A percentile compares a stretch with the other conserved stretches of the same genome.
phyloP scores from a whole-genome alignment of 495 filamentous ascomycete genomes.

The Acidiella bohemica region DNA sequence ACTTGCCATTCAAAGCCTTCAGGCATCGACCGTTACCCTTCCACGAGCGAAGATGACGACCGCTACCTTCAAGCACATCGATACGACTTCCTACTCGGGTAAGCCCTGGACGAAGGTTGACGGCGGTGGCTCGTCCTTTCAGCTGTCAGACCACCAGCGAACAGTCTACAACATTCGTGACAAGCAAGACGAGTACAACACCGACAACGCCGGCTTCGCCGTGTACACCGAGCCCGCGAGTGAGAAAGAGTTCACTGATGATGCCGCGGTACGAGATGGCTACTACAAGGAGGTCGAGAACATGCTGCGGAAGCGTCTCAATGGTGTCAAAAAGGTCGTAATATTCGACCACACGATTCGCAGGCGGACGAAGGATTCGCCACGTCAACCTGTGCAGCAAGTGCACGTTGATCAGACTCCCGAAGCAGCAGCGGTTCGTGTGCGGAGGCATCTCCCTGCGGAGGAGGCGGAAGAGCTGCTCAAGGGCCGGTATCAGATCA shows the following conservation, averaged over 20 bases:
- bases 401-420: conserved; percentile 32
- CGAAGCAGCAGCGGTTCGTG: conserved; percentile 24
- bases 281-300: conserved; percentile 28
- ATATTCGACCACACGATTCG: conserved; percentile 33
- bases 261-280: conserved; percentile 19
- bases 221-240: conserved; percentile 22
- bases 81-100: conserved; percentile 17
- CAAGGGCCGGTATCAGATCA: conserved; percentile 55
- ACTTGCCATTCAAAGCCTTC: too few relatives aligned
- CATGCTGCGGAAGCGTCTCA: conserved; percentile 18
- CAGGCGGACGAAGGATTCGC: conserved; percentile 21
- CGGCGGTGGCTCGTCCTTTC: conserved; percentile 23
- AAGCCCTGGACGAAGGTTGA: conserved; percentile 31
- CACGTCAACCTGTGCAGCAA: conserved; percentile 30
- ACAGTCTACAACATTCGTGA: conserved; percentile 24
- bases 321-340: conserved; percentile 26
- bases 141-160: conserved; percentile 18
- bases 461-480: conserved; percentile 48
- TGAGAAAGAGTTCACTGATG: conserved; percentile 25
- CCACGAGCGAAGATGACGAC: conserved; percentile 25
- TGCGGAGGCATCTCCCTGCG: conserved; percentile 27
- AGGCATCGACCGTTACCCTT: too few relatives aligned
- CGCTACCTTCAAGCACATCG: conserved; percentile 28
- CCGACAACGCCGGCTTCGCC: conserved; percentile 27
- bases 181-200: conserved; percentile 18